phyloP scores from a whole-genome alignment of 2,329 filamentous ascomycete genomes.

The Sphaerulina vaccinii region DNA sequence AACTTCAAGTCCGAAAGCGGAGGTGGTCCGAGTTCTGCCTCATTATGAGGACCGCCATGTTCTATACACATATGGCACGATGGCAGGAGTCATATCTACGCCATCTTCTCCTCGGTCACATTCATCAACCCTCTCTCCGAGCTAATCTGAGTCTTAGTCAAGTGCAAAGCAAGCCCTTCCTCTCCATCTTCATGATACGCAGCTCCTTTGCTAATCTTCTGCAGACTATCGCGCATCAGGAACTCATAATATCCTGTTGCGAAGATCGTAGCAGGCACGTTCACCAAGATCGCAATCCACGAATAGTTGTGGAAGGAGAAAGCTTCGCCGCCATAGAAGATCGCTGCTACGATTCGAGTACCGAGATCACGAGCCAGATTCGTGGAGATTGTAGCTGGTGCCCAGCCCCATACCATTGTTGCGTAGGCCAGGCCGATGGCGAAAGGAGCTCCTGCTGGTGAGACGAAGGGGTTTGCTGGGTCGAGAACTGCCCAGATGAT shows the following conservation, averaged over 20 bases:
- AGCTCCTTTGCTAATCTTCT: slow-evolving; percentile 52
- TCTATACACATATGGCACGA: too few species aligned
- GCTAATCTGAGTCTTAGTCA: slow-evolving; percentile 37
- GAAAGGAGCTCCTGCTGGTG: slow-evolving; percentile 50
- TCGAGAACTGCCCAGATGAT: slow-evolving; percentile 60
- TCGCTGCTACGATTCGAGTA: slow-evolving; percentile 58
- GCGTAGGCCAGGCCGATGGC: slow-evolving; percentile 58
- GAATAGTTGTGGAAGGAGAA: slow-evolving; percentile 50
- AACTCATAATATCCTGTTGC: slow-evolving; percentile 57
- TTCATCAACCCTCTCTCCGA: too few species aligned
- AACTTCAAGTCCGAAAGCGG: too few species aligned
- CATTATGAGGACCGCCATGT: too few species aligned
- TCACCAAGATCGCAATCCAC: slow-evolving; percentile 57
- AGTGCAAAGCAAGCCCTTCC: slow-evolving; percentile 48
- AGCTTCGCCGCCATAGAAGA: slow-evolving; percentile 55
- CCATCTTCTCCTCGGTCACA: too few species aligned
- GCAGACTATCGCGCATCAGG: slow-evolving; percentile 54
- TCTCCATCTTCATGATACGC: slow-evolving; percentile 53
- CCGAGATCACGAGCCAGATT: slow-evolving; percentile 61
- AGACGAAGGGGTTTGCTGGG: slow-evolving; percentile 58
- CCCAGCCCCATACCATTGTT: slow-evolving; percentile 56
- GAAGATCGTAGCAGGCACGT: slow-evolving; percentile 57
- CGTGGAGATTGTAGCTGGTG: slow-evolving; percentile 54
- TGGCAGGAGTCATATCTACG: too few species aligned
- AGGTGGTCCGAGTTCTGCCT: too few species aligned